A percentile compares a stretch with the other conserved stretches of the same genome.
These are phyloP conservation scores for Penicillium nordicum DNA, from an alignment of 2,329 filamentous ascomycete genomes.

Conservation along the genomic window DNA sequence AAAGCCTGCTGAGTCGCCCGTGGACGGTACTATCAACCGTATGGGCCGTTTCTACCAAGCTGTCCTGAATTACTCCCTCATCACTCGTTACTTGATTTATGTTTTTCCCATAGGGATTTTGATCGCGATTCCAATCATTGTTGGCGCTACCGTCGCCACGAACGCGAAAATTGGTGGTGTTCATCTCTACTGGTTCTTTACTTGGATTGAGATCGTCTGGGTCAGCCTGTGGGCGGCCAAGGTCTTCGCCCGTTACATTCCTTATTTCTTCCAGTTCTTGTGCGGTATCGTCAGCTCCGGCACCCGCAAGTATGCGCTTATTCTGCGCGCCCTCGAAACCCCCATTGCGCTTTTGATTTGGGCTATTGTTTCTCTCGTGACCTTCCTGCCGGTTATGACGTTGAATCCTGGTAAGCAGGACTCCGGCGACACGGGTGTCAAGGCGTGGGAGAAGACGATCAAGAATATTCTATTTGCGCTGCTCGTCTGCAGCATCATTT, in stretches of 20 bases:
- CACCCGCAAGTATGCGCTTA: constrained; percentile 60
- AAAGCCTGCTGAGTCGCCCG: constrained; percentile 38
- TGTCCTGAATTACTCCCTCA: constrained; percentile 59
- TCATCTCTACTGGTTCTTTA: constrained; percentile 59
- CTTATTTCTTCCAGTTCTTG: constrained; percentile 58
- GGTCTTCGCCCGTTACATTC: constrained; percentile 56
- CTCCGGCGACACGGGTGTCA: constrained; percentile 30
- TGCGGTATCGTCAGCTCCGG: constrained; percentile 63
- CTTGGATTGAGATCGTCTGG: constrained; percentile 65
- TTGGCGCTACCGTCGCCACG: constrained; percentile 53
- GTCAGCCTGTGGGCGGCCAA: constrained; percentile 62
- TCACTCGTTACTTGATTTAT: constrained; percentile 63
- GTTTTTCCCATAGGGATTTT: constrained; percentile 55
- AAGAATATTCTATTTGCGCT: constrained; percentile 59
- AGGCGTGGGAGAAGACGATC: constrained; percentile 53
- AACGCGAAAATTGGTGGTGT: constrained; percentile 54
- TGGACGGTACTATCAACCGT: constrained; percentile 55
- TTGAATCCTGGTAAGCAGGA: constrained; percentile 34
- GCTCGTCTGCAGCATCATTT: constrained; percentile 55
- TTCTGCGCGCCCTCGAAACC: constrained; percentile 58
- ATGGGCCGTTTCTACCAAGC: constrained; percentile 61
- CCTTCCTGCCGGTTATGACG: constrained; percentile 52
- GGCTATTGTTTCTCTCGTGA: constrained; percentile 58
- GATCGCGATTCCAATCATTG: constrained; percentile 62
- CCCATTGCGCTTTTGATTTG: constrained; percentile 60